Evolutionary conservation across 1,139 yeast genomes (phyloP), one percentile per base, ranked within the genome.

Genomic region (Taiozyma onychis): DNA sequence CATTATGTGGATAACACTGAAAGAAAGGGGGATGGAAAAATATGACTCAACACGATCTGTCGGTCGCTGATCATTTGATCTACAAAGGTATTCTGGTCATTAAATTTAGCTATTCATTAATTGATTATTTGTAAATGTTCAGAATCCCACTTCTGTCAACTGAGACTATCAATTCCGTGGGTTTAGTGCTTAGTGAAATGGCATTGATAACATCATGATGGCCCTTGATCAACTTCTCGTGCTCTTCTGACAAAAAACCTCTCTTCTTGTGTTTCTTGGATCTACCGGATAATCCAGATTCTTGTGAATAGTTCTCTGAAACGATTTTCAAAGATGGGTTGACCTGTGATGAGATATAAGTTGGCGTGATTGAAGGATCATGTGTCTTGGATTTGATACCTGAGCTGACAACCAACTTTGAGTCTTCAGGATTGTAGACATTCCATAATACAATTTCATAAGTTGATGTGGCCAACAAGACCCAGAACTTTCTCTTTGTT

Each of bases 121-220:
- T 18, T 37, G 10, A 18, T 37, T 63, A 80, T 60, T 74, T 76
- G 64, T 76, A 82, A 2, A 86, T 75, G 60, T 79, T 80, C 41
- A 86, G 72, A 8, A 69, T 69, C 0, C 95, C 95, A 44, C 77
- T 71, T 47, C 88, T 65, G 58, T 85, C 93, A 3, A 72, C 88
- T 1, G 85, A 73, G 1, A 86, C 68, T 7, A 85, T 64, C 82
- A 85, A 76, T 45, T 77, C 79, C 56, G 74, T 81, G 0, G 93
- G 91, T 18, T 66, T 65, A 11, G 68, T 59, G 21, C 80, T 55
- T 18, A 77, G 57, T 0, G 74, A 76, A 13, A 85, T 65, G 43
- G 72, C 84, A 2, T 74, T 75, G 32, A 85, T 71, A 3, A 70
- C 60, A 54, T 83, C 87, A 44, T 68, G 73, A 48, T 78, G 83